Evolutionary conservation across 2,329 filamentous ascomycete genomes (phyloP), one percentile per base, ranked within the genome.

Genomic region (Anthostomella pinea): DNA sequence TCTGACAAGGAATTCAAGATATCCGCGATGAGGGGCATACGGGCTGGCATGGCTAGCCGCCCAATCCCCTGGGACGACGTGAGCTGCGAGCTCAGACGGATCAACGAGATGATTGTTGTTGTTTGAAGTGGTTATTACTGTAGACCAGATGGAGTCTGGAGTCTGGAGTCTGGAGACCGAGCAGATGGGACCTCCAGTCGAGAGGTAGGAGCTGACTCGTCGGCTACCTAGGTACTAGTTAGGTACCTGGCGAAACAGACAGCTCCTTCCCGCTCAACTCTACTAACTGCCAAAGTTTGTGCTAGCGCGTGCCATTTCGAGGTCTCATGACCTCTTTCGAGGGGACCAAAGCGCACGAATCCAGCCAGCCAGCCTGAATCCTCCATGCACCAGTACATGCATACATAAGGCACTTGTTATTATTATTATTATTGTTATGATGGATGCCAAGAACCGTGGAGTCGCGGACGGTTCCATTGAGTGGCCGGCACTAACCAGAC

Each of bases 281-380:
- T n/a, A n/a, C n/a, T n/a, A n/a, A n/a, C n/a, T n/a, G n/a, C 33
- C 39, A 48, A 46, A 48, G 43, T 48, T 51, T 48, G 43, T 43
- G 43, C 30, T 51, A 51, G 48, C 47, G 45, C 21, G 42, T 44
- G 6, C 29, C 37, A 35, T 39, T 46, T 45, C 40, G 42, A 48
- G 48, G 48, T 51, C 48, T 46, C 43, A 48, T 48, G 48, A 51
- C 48, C 48, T 51, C 35, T 41, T 46, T 45, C 45, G 46, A 48
- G 44, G 48, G 48, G 48, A 49, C 47, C 46, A 44, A 49, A 17
- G 43, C 47, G 38, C 35, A 49, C 41, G 38, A 46, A 33, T 22
- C 48, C 45, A 51, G 40, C 38, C 38, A 32, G 31, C 10, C 20
- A 18, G 31, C 15, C n/a, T n/a, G 41, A 49, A 47, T 43, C 44